Evolutionary conservation across 176 grass and related monocot genomes (phyloP).

Genomic region (Bothriochloa decipiens): DNA sequence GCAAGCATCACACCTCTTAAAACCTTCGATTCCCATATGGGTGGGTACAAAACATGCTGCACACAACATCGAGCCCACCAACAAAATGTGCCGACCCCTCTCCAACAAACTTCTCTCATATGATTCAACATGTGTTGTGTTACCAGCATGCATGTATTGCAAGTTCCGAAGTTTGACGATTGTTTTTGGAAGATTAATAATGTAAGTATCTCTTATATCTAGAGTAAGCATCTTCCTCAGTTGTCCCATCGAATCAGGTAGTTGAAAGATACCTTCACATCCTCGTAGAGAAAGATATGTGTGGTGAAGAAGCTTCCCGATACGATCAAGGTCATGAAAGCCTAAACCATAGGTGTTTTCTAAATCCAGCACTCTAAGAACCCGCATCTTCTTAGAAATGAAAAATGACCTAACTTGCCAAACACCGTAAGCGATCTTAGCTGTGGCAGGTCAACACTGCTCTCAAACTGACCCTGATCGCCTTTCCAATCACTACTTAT

Average conservation of each 20-base stretch:
- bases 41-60: background rate
- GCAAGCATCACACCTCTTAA: background rate
- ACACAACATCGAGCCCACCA: background rate
- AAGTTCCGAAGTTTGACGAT: background rate
- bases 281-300: background rate
- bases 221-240: background rate
- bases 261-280: background rate
- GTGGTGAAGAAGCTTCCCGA: background rate
- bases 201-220: background rate
- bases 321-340: background rate
- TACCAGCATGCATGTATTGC: background rate
- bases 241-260: background rate
- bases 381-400: background rate
- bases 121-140: accelerated
- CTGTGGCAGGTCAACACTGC: background rate
- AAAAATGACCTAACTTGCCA: background rate
- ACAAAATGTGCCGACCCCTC: background rate
- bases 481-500: background rate
- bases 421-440: background rate
- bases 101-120: background rate
- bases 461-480: background rate
- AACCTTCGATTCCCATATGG: background rate
- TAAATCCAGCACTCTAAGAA: background rate
- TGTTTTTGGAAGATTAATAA: background rate
- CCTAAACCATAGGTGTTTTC: background rate